A percentile compares a stretch with the other conserved stretches of the same genome.
Evolutionary conservation across 2,329 filamentous ascomycete species (phyloP).

Genomic region (Dothideomycetes sp.): DNA sequence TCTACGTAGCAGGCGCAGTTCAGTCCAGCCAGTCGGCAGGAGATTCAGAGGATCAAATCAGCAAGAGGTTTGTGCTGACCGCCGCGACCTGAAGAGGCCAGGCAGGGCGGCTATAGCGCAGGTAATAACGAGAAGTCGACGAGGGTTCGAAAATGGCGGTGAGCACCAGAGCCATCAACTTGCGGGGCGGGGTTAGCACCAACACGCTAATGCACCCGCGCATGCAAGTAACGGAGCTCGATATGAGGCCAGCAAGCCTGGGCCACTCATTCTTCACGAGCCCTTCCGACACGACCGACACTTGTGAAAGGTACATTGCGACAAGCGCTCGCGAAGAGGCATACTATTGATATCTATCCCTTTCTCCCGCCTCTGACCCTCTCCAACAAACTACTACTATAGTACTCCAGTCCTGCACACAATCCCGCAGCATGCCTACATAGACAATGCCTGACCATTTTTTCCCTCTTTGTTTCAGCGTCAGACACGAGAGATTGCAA

Average conservation of each 20-base stretch:
- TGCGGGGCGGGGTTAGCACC: conserved; percentile 13
- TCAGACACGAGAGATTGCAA: conserved; percentile 11
- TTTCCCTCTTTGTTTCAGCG: conserved; percentile 12
- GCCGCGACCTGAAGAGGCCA: conserved; percentile 7
- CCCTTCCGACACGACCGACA: neutral
- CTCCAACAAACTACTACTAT: too few species aligned
- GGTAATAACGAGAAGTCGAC: conserved; percentile 5
- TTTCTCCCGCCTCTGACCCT: too few species aligned
- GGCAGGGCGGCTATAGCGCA: conserved; percentile 7
- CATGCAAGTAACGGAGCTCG: too few species aligned
- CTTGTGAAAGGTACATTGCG: conserved; percentile 2
- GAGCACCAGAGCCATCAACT: conserved; percentile 16
- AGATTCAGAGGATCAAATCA: neutral
- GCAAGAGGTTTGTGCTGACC: conserved; percentile 11
- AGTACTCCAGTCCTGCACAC: too few species aligned
- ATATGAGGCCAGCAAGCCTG: too few species aligned
- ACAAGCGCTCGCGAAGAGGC: too few species aligned
- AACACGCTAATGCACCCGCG: conserved; percentile 2
- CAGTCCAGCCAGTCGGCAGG: conserved; percentile 2
- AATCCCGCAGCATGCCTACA: too few species aligned
- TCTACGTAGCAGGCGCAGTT: conserved; percentile 3
- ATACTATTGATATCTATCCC: too few species aligned
- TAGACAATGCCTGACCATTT: too few species aligned
- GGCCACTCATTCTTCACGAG: neutral
- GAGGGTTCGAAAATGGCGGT: conserved; percentile 13